Evolutionary conservation across 1,139 yeast genomes (phyloP), one percentile per base, ranked within the genome.

Genomic region (Yamadazyma diddensiae): DNA sequence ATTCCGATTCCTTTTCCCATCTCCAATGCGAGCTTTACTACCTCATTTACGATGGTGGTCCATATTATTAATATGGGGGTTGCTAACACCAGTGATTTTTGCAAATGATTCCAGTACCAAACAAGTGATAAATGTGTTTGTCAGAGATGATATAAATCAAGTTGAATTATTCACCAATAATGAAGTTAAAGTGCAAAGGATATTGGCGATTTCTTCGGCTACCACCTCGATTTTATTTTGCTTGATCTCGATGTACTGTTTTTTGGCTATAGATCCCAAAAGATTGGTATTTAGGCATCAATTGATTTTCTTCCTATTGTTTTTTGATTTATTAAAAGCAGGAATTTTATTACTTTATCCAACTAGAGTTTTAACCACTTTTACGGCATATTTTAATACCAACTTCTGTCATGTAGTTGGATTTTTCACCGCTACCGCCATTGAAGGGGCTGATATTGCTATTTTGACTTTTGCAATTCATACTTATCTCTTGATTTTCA

Each of bases 391-490:
- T 50, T 66, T 70, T 33, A 74, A 75, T 45, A 59, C 65, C 15
- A 63, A 59, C 23, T 79, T 84, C 44, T 79, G 86, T 47, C 80
- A 83, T 50, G 79, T 80, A 10, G 76, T 86, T 29, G 97, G 96
- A 4, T 88, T 85, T 65, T 80, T 87, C 57, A 82, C 95, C 1
- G 86, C 94, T 2, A 70, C 79, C 24, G 73, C 90, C 20, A 82
- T 85, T 18, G 95, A 87, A 55, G 95, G 95, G 11, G 88, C 94
- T 2, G 97, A 88, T 58, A 56, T 86, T 27, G 94, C 94, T 16
- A 88, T 88, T 30, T 61, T 87, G 28, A 73, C 85, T 21, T 82
- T 88, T 58, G 95, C 97, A 2, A 57, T 87, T 14, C 96, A 88
- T 55, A 82, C 92, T 6, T 87, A 80, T 25, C 55, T 88, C 28